Percentiles rank a stretch among this genome's conserved stretches.
Conservation (phyloP, 2,329 filamentous ascomycete genomes). For the Huntiella abstrusa region DNA sequence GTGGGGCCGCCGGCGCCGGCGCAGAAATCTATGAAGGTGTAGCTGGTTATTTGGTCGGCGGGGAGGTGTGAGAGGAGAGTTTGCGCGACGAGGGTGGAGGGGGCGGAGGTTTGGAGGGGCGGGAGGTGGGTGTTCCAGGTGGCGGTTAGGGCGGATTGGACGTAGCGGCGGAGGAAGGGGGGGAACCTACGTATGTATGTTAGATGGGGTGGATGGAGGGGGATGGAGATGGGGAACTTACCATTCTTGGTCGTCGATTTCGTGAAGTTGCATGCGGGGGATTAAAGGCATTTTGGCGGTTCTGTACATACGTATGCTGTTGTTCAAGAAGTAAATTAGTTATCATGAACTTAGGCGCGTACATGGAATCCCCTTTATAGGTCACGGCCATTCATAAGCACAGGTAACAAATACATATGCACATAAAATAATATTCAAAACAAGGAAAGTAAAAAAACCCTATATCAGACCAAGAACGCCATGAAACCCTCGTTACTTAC, state of each 20-base stretch:
- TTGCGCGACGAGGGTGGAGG: slow-evolving; percentile 40
- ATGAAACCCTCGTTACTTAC: background rate
- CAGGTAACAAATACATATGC: background rate
- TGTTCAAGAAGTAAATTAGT: background rate
- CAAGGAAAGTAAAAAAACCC: background rate
- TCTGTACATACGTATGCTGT: background rate
- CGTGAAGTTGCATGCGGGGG: slow-evolving; percentile 44
- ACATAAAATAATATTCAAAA: background rate
- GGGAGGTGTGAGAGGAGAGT: slow-evolving; percentile 34
- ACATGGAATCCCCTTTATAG: background rate
- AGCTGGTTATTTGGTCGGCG: too few species aligned
- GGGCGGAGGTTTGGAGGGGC: slow-evolving; percentile 34
- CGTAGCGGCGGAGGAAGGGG: slow-evolving; percentile 40
- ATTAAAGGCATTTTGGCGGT: slow-evolving; percentile 28
- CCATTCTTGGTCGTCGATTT: slow-evolving; percentile 50
- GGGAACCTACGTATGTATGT: slow-evolving; percentile 35
- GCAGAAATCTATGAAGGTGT: slow-evolving; percentile 62
- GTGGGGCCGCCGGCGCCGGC: slow-evolving; percentile 56
- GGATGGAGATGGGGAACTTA: slow-evolving; percentile 18
- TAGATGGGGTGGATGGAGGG: too few species aligned
- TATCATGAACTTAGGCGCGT: background rate
- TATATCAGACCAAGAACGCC: background rate
- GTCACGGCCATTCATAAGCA: background rate
- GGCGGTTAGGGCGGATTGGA: slow-evolving; percentile 45
- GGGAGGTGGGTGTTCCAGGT: slow-evolving; percentile 44